Conservation (phyloP, 495 filamentous ascomycete species). For the Penicillium fimorum region DNA sequence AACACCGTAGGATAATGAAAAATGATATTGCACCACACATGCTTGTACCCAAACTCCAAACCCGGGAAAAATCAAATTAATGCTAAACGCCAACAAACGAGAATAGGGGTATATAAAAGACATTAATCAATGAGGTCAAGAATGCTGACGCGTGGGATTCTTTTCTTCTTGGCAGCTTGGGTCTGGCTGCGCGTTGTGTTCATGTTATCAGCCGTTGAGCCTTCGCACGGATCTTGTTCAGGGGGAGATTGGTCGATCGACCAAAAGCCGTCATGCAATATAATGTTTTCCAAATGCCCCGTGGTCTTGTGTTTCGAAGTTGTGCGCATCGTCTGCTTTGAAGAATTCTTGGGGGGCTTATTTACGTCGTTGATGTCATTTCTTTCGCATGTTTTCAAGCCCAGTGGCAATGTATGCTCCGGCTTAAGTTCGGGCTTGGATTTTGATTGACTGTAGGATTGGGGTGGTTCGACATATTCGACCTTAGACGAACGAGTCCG, state of each 20-base stretch:
- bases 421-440: neutral
- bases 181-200: neutral
- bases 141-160: slow-evolving; percentile 39
- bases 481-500: neutral
- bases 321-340: neutral
- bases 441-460: neutral
- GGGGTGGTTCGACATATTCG: neutral
- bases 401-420: neutral
- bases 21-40: neutral
- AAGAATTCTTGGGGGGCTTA: neutral
- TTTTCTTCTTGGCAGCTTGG: slow-evolving; percentile 30
- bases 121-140: slow-evolving; percentile 33
- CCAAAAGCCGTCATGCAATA: slow-evolving; percentile 37
- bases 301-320: slow-evolving; percentile 2
- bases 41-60: neutral
- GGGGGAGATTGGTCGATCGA: slow-evolving; percentile 19
- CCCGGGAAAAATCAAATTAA: neutral
- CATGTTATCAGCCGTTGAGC: neutral
- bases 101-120: slow-evolving; percentile 4
- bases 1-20: neutral
- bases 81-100: slow-evolving; percentile 6
- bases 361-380: neutral
- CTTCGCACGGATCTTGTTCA: slow-evolving; percentile 3
- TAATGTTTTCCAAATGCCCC: slow-evolving; percentile 33
- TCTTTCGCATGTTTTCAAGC: neutral